These are phyloP conservation scores for Cicer pinnatifidum DNA, from an alignment of 306 rosid genomes.

Conservation along the genomic window DNA sequence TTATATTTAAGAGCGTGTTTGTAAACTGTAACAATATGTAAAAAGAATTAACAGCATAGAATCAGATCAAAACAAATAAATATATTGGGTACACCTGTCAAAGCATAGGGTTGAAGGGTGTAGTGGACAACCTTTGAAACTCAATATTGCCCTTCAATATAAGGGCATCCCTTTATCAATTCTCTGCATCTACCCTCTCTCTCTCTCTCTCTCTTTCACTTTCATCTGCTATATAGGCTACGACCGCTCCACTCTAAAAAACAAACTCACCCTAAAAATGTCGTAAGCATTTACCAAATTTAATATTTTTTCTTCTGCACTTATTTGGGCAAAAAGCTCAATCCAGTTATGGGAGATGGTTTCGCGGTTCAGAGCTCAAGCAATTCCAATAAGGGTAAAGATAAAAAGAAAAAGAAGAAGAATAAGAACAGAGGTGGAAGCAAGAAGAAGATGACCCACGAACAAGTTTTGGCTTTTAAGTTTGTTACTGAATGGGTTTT, in stretches of 20 bases:
- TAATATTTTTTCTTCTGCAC: slow-evolving; percentile 2
- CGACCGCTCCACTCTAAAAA: background rate
- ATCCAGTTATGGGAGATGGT: slow-evolving; percentile 65
- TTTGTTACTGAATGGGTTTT: slow-evolving; percentile 82
- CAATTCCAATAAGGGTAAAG: slow-evolving; percentile 54
- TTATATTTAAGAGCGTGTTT: too few relatives aligned
- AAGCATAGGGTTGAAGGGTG: too few relatives aligned
- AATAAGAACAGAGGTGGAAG: slow-evolving; percentile 77
- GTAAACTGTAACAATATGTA: too few relatives aligned
- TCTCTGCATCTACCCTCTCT: too few relatives aligned
- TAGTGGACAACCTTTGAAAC: too few relatives aligned
- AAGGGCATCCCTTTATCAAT: too few relatives aligned
- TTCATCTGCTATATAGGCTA: background rate
- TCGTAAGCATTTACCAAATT: slow-evolving; percentile 25
- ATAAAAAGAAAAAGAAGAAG: slow-evolving; percentile 66
- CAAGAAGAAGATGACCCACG: slow-evolving; percentile 88
- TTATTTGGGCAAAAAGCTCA: background rate
- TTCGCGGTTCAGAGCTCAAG: slow-evolving; percentile 14
- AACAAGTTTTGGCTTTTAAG: slow-evolving; percentile 74
- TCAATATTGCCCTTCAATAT: too few relatives aligned
- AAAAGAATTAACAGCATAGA: too few relatives aligned
- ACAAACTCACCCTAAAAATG: slow-evolving; percentile 21
- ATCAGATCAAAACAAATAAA: too few relatives aligned
- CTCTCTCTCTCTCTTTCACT: too few relatives aligned
- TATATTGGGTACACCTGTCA: too few relatives aligned